A percentile compares a stretch with the other conserved stretches of the same genome.
These are phyloP conservation scores for Eimeria nieschulzi DNA, from an alignment of 169 alveolate species.

Conservation along the genomic window DNA sequence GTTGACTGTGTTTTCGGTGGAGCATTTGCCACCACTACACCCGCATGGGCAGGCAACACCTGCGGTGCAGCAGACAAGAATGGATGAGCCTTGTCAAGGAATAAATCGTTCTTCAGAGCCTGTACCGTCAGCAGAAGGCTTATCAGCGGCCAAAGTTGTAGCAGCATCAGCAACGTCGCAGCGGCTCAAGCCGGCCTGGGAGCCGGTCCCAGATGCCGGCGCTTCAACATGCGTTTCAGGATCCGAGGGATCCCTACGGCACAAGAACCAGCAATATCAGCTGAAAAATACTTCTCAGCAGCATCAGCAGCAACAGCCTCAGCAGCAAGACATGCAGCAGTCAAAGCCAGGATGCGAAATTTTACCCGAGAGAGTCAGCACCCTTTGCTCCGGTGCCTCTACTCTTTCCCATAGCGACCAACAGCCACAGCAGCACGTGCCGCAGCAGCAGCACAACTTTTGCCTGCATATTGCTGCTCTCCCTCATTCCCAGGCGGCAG, in stretches of 20 bases:
- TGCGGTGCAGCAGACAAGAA: neutral
- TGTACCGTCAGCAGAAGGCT: no score
- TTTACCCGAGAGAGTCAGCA: neutral
- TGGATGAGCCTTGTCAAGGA: neutral
- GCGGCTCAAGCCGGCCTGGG: neutral
- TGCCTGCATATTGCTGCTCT: neutral
- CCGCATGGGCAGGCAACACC: no score
- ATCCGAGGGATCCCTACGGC: neutral
- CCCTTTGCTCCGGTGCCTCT: neutral
- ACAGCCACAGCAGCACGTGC: neutral
- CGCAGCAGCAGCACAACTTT: neutral
- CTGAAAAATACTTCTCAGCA: neutral
- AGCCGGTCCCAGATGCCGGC: slow-evolving; percentile 1
- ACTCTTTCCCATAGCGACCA: neutral
- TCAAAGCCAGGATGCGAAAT: neutral
- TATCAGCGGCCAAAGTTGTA: neutral
- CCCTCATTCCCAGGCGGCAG: neutral
- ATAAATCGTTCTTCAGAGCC: neutral
- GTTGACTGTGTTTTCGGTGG: no score
- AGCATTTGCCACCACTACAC: no score
- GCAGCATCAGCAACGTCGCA: neutral
- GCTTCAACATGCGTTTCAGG: slow-evolving; percentile 1
- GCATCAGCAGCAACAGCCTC: neutral
- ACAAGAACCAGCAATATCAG: neutral
- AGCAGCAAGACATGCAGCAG: neutral